These are phyloP conservation scores for Plasmopara viticola DNA, from an alignment of 352 stramenopile species.

Conservation along the genomic window DNA sequence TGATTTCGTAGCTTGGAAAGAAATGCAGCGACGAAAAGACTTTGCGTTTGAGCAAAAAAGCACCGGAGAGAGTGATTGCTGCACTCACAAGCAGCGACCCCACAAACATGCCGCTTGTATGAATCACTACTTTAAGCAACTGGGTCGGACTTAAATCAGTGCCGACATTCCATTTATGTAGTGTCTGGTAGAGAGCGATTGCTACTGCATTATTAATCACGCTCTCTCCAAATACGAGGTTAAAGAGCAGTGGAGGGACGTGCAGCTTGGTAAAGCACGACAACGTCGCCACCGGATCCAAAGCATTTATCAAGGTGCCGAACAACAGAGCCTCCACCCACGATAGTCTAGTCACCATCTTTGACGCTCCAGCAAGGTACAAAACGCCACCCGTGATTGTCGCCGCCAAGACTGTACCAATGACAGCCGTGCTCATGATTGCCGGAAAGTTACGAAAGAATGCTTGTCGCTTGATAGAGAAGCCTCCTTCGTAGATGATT, in stretches of 20 bases:
- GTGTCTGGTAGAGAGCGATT: slow-evolving; percentile 91
- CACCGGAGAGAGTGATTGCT: slow-evolving; percentile 59
- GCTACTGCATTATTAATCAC: slow-evolving; percentile 93
- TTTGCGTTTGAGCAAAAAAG: slow-evolving; percentile 74
- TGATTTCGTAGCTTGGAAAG: slow-evolving; percentile 83
- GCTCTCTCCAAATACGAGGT: slow-evolving; percentile 93
- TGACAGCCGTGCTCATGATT: slow-evolving; percentile 78
- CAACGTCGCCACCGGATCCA: slow-evolving; percentile 92
- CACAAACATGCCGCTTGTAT: slow-evolving; percentile 70
- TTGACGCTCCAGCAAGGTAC: slow-evolving; percentile 53
- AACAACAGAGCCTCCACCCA: slow-evolving; percentile 90
- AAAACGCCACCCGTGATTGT: slow-evolving; percentile 67
- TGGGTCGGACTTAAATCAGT: slow-evolving; percentile 60
- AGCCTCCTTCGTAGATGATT: slow-evolving; percentile 86
- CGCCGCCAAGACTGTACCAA: slow-evolving; percentile 78
- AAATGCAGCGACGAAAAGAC: slow-evolving; percentile 64
- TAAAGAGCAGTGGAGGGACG: slow-evolving; percentile 87
- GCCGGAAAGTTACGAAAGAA: slow-evolving; percentile 84
- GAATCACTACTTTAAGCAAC: slow-evolving; percentile 50
- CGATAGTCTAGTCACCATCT: slow-evolving; percentile 63
- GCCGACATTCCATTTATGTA: slow-evolving; percentile 82
- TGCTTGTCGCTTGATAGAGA: slow-evolving; percentile 81
- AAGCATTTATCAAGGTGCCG: slow-evolving; percentile 87
- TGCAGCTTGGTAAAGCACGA: slow-evolving; percentile 89
- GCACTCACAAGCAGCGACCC: slow-evolving; percentile 69